These are phyloP conservation scores for Chlamydomonas sphaeroides DNA, from an alignment of 139 green algal species.

Conservation along the genomic window DNA sequence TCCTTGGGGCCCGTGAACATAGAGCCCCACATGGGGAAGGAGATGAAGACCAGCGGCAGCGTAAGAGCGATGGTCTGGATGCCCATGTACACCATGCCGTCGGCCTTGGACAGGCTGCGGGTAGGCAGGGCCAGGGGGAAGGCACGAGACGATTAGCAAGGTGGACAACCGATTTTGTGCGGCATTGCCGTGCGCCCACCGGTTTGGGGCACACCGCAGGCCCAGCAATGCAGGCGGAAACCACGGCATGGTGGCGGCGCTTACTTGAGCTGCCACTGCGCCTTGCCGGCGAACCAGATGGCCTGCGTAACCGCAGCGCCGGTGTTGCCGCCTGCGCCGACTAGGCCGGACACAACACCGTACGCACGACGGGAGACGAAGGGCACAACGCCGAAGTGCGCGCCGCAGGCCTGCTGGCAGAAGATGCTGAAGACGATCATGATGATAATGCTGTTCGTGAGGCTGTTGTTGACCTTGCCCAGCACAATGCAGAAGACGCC, in stretches of 20 bases:
- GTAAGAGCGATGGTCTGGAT: slow-evolving; percentile 84
- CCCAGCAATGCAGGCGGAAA: too few relatives aligned
- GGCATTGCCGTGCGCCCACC: too few relatives aligned
- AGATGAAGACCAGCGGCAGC: slow-evolving; percentile 72
- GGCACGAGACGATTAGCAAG: too few relatives aligned
- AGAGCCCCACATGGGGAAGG: slow-evolving; percentile 95
- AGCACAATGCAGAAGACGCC: slow-evolving; percentile 86
- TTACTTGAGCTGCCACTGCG: slow-evolving; percentile 26
- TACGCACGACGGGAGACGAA: slow-evolving; percentile 87
- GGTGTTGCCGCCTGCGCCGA: slow-evolving; percentile 92
- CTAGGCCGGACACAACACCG: slow-evolving; percentile 88
- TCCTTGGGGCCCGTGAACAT: slow-evolving; percentile 79
- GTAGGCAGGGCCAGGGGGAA: neutral
- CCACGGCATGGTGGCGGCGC: too few relatives aligned
- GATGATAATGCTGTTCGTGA: slow-evolving; percentile 79
- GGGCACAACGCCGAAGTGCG: slow-evolving; percentile 87
- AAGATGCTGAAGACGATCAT: slow-evolving; percentile 90
- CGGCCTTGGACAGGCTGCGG: slow-evolving; percentile 59
- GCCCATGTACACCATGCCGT: slow-evolving; percentile 90
- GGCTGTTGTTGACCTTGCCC: slow-evolving; percentile 64
- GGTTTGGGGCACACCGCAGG: too few relatives aligned
- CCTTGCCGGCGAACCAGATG: slow-evolving; percentile 84
- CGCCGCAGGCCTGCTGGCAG: slow-evolving; percentile 71
- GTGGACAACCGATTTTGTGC: too few relatives aligned
- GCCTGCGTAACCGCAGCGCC: slow-evolving; percentile 88